Evolutionary conservation across 805 yeast species (phyloP).

Genomic region (Metschnikowia colocasiae): DNA sequence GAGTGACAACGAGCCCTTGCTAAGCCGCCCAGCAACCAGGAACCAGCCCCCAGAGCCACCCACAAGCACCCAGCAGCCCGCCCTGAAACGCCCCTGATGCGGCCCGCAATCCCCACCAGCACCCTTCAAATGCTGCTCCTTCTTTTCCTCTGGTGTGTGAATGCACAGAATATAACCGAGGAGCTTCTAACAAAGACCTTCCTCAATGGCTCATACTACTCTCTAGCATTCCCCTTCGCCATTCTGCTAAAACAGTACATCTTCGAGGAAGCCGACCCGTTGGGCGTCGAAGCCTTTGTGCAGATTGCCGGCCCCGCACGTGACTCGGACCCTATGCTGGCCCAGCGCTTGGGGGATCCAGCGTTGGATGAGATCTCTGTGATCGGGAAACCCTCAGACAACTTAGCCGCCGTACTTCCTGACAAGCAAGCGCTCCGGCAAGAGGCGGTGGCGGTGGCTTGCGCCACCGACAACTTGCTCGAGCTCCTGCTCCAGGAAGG

Average conservation of each 20-base stretch:
- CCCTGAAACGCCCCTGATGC: not conserved
- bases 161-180: not conserved
- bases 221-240: conserved; percentile 36
- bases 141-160: not conserved
- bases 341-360: not conserved
- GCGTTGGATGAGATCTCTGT: conserved; percentile 2
- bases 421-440: not conserved
- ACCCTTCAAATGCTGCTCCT: not conserved
- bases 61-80: not conserved
- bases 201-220: conserved; percentile 19
- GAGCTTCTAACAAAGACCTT: not conserved
- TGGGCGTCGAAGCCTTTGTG: not conserved
- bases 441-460: conserved; percentile 11
- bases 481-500: conserved; percentile 29
- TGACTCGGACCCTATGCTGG: not conserved
- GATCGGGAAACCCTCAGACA: not conserved
- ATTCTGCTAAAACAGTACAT: conserved; percentile 30
- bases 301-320: not conserved
- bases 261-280: conserved; percentile 9
- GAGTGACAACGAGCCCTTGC: too few species aligned
- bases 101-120: not conserved
- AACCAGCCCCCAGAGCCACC: not conserved
- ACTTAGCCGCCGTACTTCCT: not conserved
- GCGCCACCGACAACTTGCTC: conserved; percentile 15
- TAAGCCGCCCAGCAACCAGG: too few species aligned